phyloP scores from a whole-genome alignment of 306 rosid genomes.

The Ammopiptanthus mongolicus region DNA sequence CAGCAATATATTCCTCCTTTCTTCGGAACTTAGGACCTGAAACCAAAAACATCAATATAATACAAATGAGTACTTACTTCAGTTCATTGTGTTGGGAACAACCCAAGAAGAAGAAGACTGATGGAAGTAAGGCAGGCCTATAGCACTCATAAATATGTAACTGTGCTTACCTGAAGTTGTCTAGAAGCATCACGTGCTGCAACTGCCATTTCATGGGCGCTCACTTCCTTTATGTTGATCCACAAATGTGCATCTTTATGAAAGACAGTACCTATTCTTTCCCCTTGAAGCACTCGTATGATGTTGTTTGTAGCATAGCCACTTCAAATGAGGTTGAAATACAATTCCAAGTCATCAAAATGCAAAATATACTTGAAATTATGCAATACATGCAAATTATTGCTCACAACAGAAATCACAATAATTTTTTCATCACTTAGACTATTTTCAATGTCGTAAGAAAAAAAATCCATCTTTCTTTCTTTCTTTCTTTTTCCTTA shows the following conservation, averaged over 20 bases:
- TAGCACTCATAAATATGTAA: neutral
- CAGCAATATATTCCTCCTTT: conserved; percentile 65
- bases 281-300: conserved; percentile 71
- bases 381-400: neutral
- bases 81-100: neutral
- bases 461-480: neutral
- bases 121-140: neutral
- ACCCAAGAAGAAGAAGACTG: conserved; percentile 4
- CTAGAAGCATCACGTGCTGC: conserved; percentile 65
- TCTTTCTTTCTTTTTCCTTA: neutral
- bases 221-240: conserved; percentile 57
- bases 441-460: neutral
- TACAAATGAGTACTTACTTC: neutral
- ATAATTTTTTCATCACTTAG: neutral
- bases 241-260: conserved; percentile 83
- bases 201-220: conserved; percentile 80
- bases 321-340: conserved; percentile 33
- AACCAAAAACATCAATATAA: conserved; percentile 5
- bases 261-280: conserved; percentile 75
- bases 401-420: neutral
- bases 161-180: conserved; percentile 50
- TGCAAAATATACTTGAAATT: neutral
- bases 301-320: conserved; percentile 73
- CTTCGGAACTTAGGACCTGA: conserved; percentile 52
- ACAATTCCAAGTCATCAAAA: conserved; percentile 12